These are phyloP conservation scores for Schrenkiella parvula DNA, from an alignment of 345 rosid genomes.

Conservation along the genomic window DNA sequence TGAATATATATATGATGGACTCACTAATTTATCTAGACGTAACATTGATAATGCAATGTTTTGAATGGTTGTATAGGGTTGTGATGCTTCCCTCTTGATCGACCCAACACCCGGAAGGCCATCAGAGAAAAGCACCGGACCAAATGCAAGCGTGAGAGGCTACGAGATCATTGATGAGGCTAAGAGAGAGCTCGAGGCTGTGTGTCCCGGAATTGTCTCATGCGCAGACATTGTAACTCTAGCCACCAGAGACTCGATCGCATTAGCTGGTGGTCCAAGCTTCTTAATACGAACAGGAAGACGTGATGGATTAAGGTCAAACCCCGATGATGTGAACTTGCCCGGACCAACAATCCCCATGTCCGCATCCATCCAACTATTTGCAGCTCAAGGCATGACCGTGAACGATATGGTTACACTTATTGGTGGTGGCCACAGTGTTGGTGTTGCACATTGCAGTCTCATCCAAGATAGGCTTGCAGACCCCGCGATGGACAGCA, in stretches of 20 bases:
- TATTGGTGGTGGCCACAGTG: slow-evolving; percentile 63
- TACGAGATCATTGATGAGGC: slow-evolving; percentile 33
- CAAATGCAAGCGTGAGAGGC: slow-evolving; percentile 34
- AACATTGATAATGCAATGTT: neutral
- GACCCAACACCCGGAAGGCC: slow-evolving; percentile 29
- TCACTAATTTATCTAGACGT: neutral
- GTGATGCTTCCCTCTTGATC: slow-evolving; percentile 36
- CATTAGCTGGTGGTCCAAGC: slow-evolving; percentile 52
- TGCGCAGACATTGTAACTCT: slow-evolving; percentile 43
- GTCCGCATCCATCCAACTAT: slow-evolving; percentile 29
- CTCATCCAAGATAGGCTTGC: slow-evolving; percentile 50
- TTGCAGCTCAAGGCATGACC: slow-evolving; percentile 41
- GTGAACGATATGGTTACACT: slow-evolving; percentile 63
- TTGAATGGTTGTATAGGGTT: slow-evolving; percentile 24
- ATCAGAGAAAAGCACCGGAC: slow-evolving; percentile 35
- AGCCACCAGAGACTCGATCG: slow-evolving; percentile 59
- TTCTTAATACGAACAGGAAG: slow-evolving; percentile 53
- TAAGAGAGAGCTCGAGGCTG: slow-evolving; percentile 28
- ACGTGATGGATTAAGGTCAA: slow-evolving; percentile 55
- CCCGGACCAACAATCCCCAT: slow-evolving; percentile 53
- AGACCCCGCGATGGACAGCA: slow-evolving; percentile 52
- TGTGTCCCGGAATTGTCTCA: slow-evolving; percentile 27
- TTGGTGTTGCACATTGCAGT: slow-evolving; percentile 60
- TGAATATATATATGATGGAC: neutral
- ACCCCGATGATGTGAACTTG: slow-evolving; percentile 43